These are phyloP conservation scores for Argentina anserina DNA, from an alignment of 306 rosid genomes.

Conservation along the genomic window DNA sequence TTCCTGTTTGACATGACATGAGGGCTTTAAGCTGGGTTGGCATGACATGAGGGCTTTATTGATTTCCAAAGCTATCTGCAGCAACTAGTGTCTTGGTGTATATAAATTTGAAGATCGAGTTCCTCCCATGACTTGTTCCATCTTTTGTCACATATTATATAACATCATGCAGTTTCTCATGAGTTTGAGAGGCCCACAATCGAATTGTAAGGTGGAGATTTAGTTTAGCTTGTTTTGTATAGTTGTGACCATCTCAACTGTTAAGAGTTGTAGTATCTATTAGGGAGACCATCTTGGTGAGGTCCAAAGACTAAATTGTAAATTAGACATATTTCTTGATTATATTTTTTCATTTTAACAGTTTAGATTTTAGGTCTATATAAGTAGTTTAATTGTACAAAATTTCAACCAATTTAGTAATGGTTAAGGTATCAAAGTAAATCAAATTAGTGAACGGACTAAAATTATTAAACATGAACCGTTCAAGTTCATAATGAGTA, in stretches of 20 bases:
- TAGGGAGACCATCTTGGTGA: too few relatives aligned
- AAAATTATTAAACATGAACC: too few relatives aligned
- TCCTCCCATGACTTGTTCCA: neutral
- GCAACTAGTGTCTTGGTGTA: neutral
- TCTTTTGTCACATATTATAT: neutral
- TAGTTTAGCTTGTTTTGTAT: neutral
- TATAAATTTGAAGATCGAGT: neutral
- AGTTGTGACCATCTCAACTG: neutral
- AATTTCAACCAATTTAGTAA: too few relatives aligned
- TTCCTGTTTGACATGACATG: neutral
- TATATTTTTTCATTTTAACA: too few relatives aligned
- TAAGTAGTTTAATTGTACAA: too few relatives aligned
- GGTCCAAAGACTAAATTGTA: too few relatives aligned
- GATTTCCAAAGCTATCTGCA: neutral
- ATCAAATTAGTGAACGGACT: too few relatives aligned
- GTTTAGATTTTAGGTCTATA: too few relatives aligned
- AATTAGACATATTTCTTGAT: too few relatives aligned
- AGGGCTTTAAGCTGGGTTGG: neutral
- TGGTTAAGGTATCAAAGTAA: too few relatives aligned
- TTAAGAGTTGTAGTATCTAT: neutral
- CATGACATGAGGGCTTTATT: neutral
- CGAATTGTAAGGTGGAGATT: neutral
- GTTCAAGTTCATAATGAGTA: too few relatives aligned
- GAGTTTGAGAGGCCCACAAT: neutral
- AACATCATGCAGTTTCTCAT: constrained; percentile 1